phyloP scores from a whole-genome alignment of 1,284 basidiomycete species.

The Singerocomus inundabilis region DNA sequence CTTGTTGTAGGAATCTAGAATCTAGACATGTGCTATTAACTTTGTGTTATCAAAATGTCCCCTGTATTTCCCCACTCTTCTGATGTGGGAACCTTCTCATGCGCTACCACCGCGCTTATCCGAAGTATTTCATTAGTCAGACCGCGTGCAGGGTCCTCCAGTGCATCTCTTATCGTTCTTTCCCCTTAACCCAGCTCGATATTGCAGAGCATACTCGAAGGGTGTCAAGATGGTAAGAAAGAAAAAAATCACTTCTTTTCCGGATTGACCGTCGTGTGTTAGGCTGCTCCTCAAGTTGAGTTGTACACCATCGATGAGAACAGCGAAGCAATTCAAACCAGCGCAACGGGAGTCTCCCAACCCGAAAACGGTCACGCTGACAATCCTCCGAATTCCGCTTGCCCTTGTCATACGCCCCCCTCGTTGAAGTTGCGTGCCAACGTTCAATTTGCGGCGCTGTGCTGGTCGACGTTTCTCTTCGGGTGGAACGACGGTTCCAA shows the following conservation, averaged over 20 bases:
- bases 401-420: neutral
- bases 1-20: neutral
- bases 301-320: neutral
- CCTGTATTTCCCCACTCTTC: too few relatives aligned
- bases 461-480: slow-evolving; percentile 15
- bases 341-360: neutral
- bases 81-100: too few relatives aligned
- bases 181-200: neutral
- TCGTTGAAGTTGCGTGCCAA: slow-evolving; percentile 8
- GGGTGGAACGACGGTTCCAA: slow-evolving; percentile 27
- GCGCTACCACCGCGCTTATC: neutral
- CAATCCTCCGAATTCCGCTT: neutral
- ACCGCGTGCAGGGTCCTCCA: too few relatives aligned
- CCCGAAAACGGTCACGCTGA: neutral
- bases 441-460: slow-evolving; percentile 20
- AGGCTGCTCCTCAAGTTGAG: neutral
- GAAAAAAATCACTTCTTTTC: too few relatives aligned
- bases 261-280: too few relatives aligned
- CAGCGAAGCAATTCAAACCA: neutral
- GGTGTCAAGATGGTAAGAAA: neutral
- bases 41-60: too few relatives aligned
- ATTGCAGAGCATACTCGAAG: neutral
- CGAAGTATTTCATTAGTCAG: neutral
- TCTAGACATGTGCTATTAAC: neutral
- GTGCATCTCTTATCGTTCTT: too few relatives aligned